phyloP scores from a whole-genome alignment of 257 asterid genomes.

The Salvia miltiorrhiza region DNA sequence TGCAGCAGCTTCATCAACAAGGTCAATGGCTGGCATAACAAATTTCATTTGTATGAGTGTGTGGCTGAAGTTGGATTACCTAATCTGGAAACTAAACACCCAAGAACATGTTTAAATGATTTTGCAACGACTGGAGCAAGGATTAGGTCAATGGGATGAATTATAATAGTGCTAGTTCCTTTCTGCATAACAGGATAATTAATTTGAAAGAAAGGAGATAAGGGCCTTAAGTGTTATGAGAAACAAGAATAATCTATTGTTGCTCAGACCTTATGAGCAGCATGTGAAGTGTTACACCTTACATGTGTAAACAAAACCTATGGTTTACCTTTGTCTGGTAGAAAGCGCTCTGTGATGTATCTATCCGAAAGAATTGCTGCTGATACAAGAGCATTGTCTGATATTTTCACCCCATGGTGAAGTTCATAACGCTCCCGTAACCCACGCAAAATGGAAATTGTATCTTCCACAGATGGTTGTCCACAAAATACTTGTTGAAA shows the following conservation, averaged over 20 bases:
- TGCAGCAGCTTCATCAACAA: slow-evolving; percentile 98
- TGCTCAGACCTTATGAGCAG: not conserved
- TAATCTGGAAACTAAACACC: not conserved
- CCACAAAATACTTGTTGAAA: slow-evolving; percentile 93
- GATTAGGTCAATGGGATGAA: not conserved
- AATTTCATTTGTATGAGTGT: not conserved
- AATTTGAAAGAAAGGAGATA: no score
- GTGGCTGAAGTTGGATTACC: not conserved
- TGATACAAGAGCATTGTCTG: slow-evolving; percentile 88
- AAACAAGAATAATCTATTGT: no score
- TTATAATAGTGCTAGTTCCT: not conserved
- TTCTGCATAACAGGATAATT: not conserved
- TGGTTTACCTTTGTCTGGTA: slow-evolving; percentile 83
- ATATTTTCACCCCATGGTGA: slow-evolving; percentile 67
- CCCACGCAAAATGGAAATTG: slow-evolving; percentile 91
- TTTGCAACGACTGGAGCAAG: not conserved
- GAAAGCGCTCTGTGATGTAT: slow-evolving; percentile 85
- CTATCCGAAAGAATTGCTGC: slow-evolving; percentile 86
- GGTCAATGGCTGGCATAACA: slow-evolving; percentile 74
- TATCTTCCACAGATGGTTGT: slow-evolving; percentile 87
- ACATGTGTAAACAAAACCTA: slow-evolving; percentile 17
- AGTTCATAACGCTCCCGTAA: slow-evolving; percentile 91
- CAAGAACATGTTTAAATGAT: not conserved
- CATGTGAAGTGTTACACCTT: slow-evolving; percentile 36
- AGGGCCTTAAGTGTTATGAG: not conserved